Evolutionary conservation across 169 alveolate species (phyloP), one percentile per base, ranked within the genome.

Genomic region (Cryptosporidium andersoni): DNA sequence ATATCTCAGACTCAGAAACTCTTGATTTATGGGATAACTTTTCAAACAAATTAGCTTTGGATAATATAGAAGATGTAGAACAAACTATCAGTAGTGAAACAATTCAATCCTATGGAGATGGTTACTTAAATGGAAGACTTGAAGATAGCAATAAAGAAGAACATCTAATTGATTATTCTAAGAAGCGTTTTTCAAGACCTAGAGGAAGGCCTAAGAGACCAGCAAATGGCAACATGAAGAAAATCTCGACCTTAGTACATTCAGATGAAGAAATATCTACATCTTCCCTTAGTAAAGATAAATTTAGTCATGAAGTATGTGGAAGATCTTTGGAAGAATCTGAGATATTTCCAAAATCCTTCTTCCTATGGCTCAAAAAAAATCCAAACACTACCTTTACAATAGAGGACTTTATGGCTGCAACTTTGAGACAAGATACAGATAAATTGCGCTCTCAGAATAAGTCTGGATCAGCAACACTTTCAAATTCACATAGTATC

Each of bases 161-260:
- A 16, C 42, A 56, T 25, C 14, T 43, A n/a, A 47, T 6, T 5
- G 40, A 40, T 3, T 42, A 53, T 40, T 43, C 45, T 2, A 66
- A 14, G 4, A 74, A 74, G 45, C 55, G 60, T 47, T n/a, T 58
- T 45, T 68, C 85, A 58, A 74, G 85, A 16, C 85, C 85, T 2
- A 74, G 85, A 60, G 85, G 85, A 74, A 74, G 85, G 4, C 85
- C 85, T 36, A 74, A 74, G 45, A 74, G 85, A 42, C 74, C 43
- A 43, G 52, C 64, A 4, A 45, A 34, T 56, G n/a, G 4, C 9
- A 34, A 25, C 25, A 74, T 58, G 45, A 56, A n/a, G 9, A 68
- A 74, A 3, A 36, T 64, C 11, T 37, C 37, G 34, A 16, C 43
- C 25, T 25, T 25, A 25, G 25, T 25, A 25, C 25, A 25, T 25